phyloP scores from a whole-genome alignment of 2,329 filamentous ascomycete genomes.

The Alternaria panax region DNA sequence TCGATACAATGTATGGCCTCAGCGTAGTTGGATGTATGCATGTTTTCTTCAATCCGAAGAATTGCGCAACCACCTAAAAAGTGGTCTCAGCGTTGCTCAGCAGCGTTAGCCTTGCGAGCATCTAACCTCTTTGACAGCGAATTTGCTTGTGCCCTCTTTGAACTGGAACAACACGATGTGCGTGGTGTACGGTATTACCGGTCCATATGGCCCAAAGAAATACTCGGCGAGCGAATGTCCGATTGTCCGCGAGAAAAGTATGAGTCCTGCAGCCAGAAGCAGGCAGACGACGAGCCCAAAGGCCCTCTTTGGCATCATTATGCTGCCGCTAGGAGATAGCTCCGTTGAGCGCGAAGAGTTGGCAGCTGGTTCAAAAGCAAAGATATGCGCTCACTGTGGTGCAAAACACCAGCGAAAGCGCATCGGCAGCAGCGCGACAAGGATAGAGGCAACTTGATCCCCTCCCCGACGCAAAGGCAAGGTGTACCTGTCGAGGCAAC shows the following conservation, averaged over 20 bases:
- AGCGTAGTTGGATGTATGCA: slow-evolving; percentile 39
- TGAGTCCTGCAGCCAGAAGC: slow-evolving; percentile 15
- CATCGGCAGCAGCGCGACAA: slow-evolving; percentile 6
- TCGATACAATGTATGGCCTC: slow-evolving; percentile 39
- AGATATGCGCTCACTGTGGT: slow-evolving; percentile 4
- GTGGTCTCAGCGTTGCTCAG: slow-evolving; percentile 17
- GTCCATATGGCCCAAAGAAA: slow-evolving; percentile 25
- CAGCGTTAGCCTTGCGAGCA: background rate
- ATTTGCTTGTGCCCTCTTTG: slow-evolving; percentile 34
- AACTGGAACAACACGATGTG: slow-evolving; percentile 47
- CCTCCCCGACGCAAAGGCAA: slow-evolving; percentile 4
- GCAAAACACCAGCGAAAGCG: slow-evolving; percentile 3
- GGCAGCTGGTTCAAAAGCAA: slow-evolving; percentile 8
- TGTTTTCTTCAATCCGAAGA: slow-evolving; percentile 40
- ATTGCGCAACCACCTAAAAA: slow-evolving; percentile 37
- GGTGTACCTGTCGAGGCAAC: slow-evolving; percentile 10
- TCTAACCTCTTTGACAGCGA: slow-evolving; percentile 41
- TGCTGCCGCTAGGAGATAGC: slow-evolving; percentile 17
- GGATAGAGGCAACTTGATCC: slow-evolving; percentile 5
- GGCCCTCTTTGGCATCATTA: slow-evolving; percentile 35
- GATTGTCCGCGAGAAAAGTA: slow-evolving; percentile 31
- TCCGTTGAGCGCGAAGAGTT: background rate
- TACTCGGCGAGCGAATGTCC: slow-evolving; percentile 24
- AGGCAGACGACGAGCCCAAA: slow-evolving; percentile 24
- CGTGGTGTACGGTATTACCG: slow-evolving; percentile 32